phyloP scores from a whole-genome alignment of 805 yeast genomes.

The Komagataella mondaviorum region DNA sequence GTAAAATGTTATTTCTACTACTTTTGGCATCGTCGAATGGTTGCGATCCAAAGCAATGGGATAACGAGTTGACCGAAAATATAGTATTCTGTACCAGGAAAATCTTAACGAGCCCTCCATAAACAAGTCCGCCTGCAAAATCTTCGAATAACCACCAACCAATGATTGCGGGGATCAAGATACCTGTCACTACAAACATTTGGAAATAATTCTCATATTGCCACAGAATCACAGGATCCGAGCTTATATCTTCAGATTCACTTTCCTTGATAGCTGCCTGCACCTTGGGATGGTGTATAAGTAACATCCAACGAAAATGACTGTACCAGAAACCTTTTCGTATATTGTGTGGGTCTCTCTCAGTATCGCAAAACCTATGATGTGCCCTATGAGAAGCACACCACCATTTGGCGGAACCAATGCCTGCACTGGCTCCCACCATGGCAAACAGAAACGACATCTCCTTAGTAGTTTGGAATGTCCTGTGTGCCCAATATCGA shows the following conservation, averaged over 20 bases:
- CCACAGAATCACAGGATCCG: constrained; percentile 41
- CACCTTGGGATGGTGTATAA: constrained; percentile 48
- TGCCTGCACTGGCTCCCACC: constrained; percentile 58
- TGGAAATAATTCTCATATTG: constrained; percentile 62
- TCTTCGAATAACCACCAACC: constrained; percentile 47
- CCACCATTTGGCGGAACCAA: constrained; percentile 74
- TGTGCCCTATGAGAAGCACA: constrained; percentile 78
- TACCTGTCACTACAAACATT: constrained; percentile 42
- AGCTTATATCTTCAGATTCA: constrained; percentile 51
- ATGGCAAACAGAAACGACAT: constrained; percentile 39
- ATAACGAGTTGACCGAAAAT: constrained; percentile 75
- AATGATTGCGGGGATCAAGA: constrained; percentile 45
- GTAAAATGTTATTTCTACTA: constrained; percentile 70
- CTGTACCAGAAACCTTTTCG: constrained; percentile 72
- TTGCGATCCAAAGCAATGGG: constrained; percentile 78
- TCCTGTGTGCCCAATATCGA: constrained; percentile 56
- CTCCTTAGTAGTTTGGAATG: constrained; percentile 30
- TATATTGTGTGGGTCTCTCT: constrained; percentile 76
- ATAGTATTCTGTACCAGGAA: constrained; percentile 73
- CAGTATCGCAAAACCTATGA: constrained; percentile 81
- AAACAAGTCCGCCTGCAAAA: constrained; percentile 60
- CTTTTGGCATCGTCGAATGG: constrained; percentile 83
- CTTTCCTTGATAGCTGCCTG: constrained; percentile 23
- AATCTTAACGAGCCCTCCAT: constrained; percentile 62
- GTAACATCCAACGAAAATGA: constrained; percentile 81